Base-by-base conservation (phyloP, 2,329 filamentous ascomycete species). In the Apiospora pterosperma region DNA sequence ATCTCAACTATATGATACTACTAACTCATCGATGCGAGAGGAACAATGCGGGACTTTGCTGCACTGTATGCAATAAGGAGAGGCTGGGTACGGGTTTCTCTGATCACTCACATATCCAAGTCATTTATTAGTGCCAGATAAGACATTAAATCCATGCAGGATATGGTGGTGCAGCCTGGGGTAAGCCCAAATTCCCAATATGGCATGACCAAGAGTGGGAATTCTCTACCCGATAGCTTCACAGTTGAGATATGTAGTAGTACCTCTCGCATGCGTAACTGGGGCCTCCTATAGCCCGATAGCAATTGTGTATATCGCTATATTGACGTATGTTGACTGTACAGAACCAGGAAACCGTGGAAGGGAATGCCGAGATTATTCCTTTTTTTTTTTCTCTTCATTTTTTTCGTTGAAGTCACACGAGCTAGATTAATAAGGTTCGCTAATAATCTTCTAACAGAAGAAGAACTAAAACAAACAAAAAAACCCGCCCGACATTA, bases 371-470 rank as follows among this genome's bases (percentile, higher is more conserved):
- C 8, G 41, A 25, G 11, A 16, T 11, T 4, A 11, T 34, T 55
- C n/a, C n/a, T 1, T 55, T 55, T 55, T 55, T 8, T n/a, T 12
- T 55, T 55, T 31, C 25, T 12, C n/a, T 23, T 5, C 10, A n/a
- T 31, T 16, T 31, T 8, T 19, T 10, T n/a, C 28, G 28, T 28
- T 28, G 48, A 34, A 55, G 48, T 21, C 21, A 55, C n/a, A 55
- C 12, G 48, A 55, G 48, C 28, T 55, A 55, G 34, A 55, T 55
- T 55, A 55, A 55, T 55, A 55, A 55, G 48, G 48, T 55, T 55
- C 48, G 48, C 34, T n/a, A 28, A 34, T 34, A 28, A 55, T 55
- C 48, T 55, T 10, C 28, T 28, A 55, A 55, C 19, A 28, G 28
- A 31, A 16, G 48, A 55, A 25, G 28, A 55, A 55, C n/a, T 34